Evolutionary conservation across 352 stramenopile species (phyloP).

Genomic region (Phytophthora sojae): DNA sequence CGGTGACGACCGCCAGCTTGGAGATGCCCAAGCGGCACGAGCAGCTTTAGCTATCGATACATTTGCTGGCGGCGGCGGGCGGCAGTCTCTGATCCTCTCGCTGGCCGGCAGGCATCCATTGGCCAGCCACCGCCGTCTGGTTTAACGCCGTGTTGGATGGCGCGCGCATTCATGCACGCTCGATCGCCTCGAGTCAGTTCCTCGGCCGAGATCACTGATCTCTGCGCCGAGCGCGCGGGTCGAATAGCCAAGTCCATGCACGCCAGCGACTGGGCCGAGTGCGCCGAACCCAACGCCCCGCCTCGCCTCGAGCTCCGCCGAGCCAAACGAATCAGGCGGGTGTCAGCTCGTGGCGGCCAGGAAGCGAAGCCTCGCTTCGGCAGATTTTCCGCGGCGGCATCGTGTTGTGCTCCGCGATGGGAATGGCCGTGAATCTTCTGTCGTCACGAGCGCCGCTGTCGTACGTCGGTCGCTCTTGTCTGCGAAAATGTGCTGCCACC

Average conservation of each 20-base stretch:
- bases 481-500: conserved; percentile 7
- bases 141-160: conserved; percentile 27
- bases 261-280: conserved; percentile 16
- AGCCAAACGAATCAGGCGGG: conserved; percentile 1
- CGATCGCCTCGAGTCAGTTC: conserved; percentile 18
- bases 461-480: conserved; percentile 1
- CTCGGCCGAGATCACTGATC: conserved; percentile 4
- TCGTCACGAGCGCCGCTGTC: neutral
- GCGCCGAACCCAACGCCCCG: conserved; percentile 5
- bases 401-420: conserved; percentile 6
- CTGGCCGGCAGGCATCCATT: neutral
- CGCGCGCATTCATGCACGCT: conserved; percentile 18
- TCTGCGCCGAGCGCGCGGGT: conserved; percentile 3
- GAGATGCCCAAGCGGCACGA: neutral
- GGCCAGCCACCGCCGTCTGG: conserved; percentile 3
- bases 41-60: neutral
- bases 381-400: conserved; percentile 22
- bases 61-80: neutral
- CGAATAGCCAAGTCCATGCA: conserved; percentile 36
- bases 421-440: conserved; percentile 7
- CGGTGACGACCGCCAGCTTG: neutral
- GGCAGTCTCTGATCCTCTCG: neutral
- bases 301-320: neutral
- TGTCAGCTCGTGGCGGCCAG: conserved; percentile 5
- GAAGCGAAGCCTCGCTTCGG: neutral